Evolutionary conservation across 2,329 filamentous ascomycete genomes (phyloP), one percentile per base, ranked within the genome.

Genomic region (Trichoderma citrinoviride): DNA sequence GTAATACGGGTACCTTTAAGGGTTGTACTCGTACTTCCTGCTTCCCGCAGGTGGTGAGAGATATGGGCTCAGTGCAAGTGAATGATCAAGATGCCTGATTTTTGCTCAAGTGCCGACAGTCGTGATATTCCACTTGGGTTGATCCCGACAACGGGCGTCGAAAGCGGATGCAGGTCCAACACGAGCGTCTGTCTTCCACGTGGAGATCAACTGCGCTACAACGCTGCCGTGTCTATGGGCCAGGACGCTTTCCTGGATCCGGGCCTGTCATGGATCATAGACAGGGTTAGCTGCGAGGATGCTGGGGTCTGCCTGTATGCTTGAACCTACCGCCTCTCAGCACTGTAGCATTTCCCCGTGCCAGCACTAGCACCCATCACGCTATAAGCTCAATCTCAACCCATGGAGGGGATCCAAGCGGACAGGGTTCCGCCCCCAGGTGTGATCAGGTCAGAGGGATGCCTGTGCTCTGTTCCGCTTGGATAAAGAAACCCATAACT

Each of bases 171-270:
- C 25, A 55, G 52, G 33, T 23, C 29, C 40, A 62, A 40, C 49
- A 37, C 10, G 49, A 53, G 40, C 47, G n/a, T 61, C 37, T 46
- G 21, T 46, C 40, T 46, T 41, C 47, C 60, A 62, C 60, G 60
- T 62, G 60, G 60, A 37, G 43, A 46, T 23, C 47, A 43, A 62
- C 33, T 62, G 60, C 60, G 49, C 60, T 62, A 44, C 60, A 44
- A 62, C 60, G 47, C 37, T 62, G 60, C n/a, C 49, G 40, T 53
- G 47, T 37, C 25, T 61, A 27, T 61, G 37, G 47, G 58, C 37
- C 23, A 15, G 27, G 37, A 44, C 58, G 58, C 58, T 54, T 62
- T 46, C 25, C 60, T 62, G 25, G n/a, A 62, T 62, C 40, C 17
- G 47, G 60, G 12, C 19, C 47, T 37, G 40, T 37, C 47, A 25